Base-by-base conservation (phyloP, 208 protist species). In the Acanthamoeba lenticulata region DNA sequence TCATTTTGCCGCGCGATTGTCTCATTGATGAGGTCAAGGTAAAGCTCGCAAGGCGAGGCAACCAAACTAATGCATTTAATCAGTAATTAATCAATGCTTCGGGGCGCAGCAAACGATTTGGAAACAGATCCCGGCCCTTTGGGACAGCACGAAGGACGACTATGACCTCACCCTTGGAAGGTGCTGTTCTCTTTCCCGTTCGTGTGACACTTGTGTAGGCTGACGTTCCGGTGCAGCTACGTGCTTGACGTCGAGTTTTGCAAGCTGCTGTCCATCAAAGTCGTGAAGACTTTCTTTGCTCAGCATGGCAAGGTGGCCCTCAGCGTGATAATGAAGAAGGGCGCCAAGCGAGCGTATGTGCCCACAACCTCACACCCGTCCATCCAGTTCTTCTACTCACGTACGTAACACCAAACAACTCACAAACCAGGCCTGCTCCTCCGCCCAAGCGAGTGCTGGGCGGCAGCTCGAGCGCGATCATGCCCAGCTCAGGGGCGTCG, bases 181-280 rank as follows among this genome's bases (percentile, higher is more conserved):
- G 34, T 49, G 42, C 72, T n/a, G 34, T 5, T 47, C 38, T 11
- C 11, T 5, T 81, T 9, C 4, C 34, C 44, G 19, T 13, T 72
- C 62, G 27, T 74, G 32, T 9, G 32, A 32, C 24, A 15, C 32
- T 74, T 74, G 11, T 38, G 11, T 32, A 15, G 0, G 0, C 27
- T 74, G 3, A 27, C 17, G 17, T 74, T 9, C 9, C 19, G 38
- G 29, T 27, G 3, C 21, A 47, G 34, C 42, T 49, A 81, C 24
- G 72, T 81, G 17, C 42, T 81, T n/a, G 72, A 81, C 42, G 72
- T 81, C 19, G 34, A 49, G 72, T 81, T 81, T 29, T 81, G 34
- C 38, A 81, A 81, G 72, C 42, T 81, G 72, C 42, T 81, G 24
- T 49, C 34, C 36, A 81, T 81, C 34, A 42, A 6, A 24, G 72